Percentiles rank a stretch among this genome's conserved stretches.
Conservation (phyloP, 164 flowering plant genomes). For the Vitis amurensis region DNA sequence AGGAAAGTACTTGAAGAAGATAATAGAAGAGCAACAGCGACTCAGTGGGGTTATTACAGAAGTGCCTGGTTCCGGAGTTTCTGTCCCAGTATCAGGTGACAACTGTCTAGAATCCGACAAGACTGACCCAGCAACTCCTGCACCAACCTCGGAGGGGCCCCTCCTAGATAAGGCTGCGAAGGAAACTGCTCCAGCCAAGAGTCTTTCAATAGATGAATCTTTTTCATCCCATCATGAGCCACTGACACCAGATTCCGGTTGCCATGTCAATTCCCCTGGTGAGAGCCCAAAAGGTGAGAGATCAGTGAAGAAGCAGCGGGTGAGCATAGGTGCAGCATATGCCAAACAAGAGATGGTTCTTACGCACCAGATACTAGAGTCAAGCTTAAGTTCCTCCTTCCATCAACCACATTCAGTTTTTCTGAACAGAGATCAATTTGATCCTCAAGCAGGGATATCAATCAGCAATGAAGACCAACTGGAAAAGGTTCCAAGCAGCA, state of each 20-base stretch:
- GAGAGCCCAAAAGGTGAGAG: conserved; percentile 50
- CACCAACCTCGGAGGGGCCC: conserved; percentile 67
- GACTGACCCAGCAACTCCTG: conserved; percentile 82
- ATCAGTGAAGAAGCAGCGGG: conserved; percentile 48
- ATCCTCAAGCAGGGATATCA: conserved; percentile 24
- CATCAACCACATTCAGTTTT: conserved; percentile 37
- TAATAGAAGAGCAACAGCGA: conserved; percentile 91
- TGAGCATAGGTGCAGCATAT: conserved; percentile 24
- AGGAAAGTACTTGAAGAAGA: conserved; percentile 90
- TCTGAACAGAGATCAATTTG: conserved; percentile 35
- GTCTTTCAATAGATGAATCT: conserved; percentile 64
- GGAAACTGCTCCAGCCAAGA: conserved; percentile 41
- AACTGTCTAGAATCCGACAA: conserved; percentile 50
- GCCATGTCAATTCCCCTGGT: conserved; percentile 35
- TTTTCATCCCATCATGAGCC: conserved; percentile 85
- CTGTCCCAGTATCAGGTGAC: conserved; percentile 41
- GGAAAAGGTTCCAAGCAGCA: conserved; percentile 25
- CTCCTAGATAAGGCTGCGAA: conserved; percentile 44
- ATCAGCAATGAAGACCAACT: conserved; percentile 27
- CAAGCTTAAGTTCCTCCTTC: conserved; percentile 49
- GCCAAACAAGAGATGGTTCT: conserved; percentile 44
- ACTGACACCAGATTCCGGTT: conserved; percentile 81
- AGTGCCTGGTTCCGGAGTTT: conserved; percentile 36
- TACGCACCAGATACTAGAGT: conserved; percentile 69
- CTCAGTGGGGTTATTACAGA: conserved; percentile 69